Evolutionary conservation across 495 filamentous ascomycete species (phyloP), one percentile per base, ranked within the genome.

Genomic region (Penicillium daleae): DNA sequence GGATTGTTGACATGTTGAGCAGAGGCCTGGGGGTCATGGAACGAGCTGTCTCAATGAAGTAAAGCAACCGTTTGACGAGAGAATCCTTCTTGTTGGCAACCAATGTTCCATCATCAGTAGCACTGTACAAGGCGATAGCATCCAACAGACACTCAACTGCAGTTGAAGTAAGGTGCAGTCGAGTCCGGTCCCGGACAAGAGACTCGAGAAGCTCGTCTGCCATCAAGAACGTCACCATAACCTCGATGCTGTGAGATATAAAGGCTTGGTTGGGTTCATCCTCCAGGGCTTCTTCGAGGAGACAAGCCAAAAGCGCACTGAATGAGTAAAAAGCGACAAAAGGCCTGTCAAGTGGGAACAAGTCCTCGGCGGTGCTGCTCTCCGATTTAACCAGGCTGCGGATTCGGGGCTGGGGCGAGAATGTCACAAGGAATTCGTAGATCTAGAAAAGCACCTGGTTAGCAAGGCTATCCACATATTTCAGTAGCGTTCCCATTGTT

Each of bases 301-400:
- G 78, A 71, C 73, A 85, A 29, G 62, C 73, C 51, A 76, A 80
- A 31, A 96, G 76, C 9, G 87, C 84, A 67, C 89, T 82, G 0
- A 92, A 72, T 10, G 88, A 90, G 75, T 96, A 96, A 5, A 93
- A 74, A 4, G 86, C 86, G 57, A 88, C 89, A 73, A 86, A 94
- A 6, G 91, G 90, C 48, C 88, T 86, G 13, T 83, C 80, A 10
- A 85, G 76, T 4, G 90, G 90, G 64, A 93, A 92, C 21, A 90
- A 74, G 9, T 85, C 80, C 35, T 77, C 73, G 53, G 86, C 84
- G 6, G 83, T 76, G 22, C 75, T 80, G 5, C 72, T 73, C 8
- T 82, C 76, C 3, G 85, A 81, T 57, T 84, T 81, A 53, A 92
- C 85, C 37, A 86, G 76, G 22, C 82, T 76, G 26, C 87, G 70